Base-by-base conservation (phyloP, 2,329 filamentous ascomycete genomes). In the Colletotrichum plurivorum region DNA sequence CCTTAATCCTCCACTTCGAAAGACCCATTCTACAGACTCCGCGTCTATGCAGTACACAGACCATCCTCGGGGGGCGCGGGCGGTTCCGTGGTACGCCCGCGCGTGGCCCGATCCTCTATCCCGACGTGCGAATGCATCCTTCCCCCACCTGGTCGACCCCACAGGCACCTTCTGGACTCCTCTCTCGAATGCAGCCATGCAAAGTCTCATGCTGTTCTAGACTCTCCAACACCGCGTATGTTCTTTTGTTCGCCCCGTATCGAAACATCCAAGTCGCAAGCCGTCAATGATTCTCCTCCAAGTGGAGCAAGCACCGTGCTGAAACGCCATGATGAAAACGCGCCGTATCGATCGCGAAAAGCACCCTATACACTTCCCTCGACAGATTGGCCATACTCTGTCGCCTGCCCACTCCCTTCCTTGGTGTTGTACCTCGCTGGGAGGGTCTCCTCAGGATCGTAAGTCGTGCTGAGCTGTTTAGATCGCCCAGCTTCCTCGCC, bases 401-500 rank as follows among this genome's bases (percentile, higher is more conserved):
- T 46, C 45, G 36, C 51, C 52, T 22, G 36, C 51, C 52, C 22
- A 53, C 18, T 18, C 22, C 7, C 31, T 10, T 39, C 18, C 10
- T 8, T 12, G 31, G 8, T 36, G 31, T 36, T 36, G 10, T 36
- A 10, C 27, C 20, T 25, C 18, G 22, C 18, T 31, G 18, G 15
- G 41, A 13, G 12, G 13, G 13, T 25, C 25, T 43, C 2, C 8
- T 49, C 39, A 51, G 0, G 8, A 18, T 5, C 22, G 15, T 63
- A n/a, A 15, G n/a, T 18, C 45, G 31, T 36, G 8, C 31, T 36
- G 31, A 3, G 20, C 13, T 54, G 18, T 46, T 48, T 56, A 69
- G 16, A 92, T 87, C 49, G 91, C 92, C 92, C 92, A 94, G 74
- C 92, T 94, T 64, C 92, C 92, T 76, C 89, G 82, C 69, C 90